Evolutionary conservation across 2,329 filamentous ascomycete species (phyloP), one percentile per base, ranked within the genome.

Genomic region (Coleophoma crateriformis): DNA sequence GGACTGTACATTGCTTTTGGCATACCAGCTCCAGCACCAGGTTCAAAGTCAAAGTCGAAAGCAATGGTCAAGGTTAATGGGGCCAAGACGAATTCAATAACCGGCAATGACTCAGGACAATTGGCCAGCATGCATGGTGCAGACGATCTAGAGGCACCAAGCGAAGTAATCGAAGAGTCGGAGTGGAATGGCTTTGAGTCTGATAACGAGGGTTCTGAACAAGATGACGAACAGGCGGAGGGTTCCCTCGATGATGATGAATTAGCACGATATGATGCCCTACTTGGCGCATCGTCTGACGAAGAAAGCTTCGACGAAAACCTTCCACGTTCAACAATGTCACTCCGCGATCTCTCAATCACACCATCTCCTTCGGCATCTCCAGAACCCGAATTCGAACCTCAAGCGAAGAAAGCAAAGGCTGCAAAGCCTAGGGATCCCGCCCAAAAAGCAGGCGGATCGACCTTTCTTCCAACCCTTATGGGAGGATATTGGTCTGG

Each of bases 401-500:
- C 38, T 8, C 40, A 15, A 20, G 47, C 42, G 41, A 59, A 62
- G 51, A 59, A 59, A 49, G 48, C 47, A 44, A 46, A 38, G 48
- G 40, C 48, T 37, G 7, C 48, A 12, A 54, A 53, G 49, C 4
- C 51, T 34, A 56, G 51, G 48, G 4, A 41, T 13, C 15, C 46
- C 22, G 22, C 55, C 2, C 43, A 45, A 13, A 52, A 57, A 45
- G 38, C 50, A 19, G 50, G 48, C 12, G 52, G 51, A 8, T 80
- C 86, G 0, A 79, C 79, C 0, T 90, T 90, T 63, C 71, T 94
- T 2, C 88, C 88, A 0, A 82, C 84, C 1, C 77, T 94, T 14
- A 88, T 89, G 77, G 85, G 83, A 17, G 87, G 87, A 50, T 95
- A 92, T 69, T 79, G 88, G 59, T 90, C 87, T 2, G 87, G 86